Conservation (phyloP, 192 early-diverging fungal genomes). For the Phycomyces blakesleeanus region DNA sequence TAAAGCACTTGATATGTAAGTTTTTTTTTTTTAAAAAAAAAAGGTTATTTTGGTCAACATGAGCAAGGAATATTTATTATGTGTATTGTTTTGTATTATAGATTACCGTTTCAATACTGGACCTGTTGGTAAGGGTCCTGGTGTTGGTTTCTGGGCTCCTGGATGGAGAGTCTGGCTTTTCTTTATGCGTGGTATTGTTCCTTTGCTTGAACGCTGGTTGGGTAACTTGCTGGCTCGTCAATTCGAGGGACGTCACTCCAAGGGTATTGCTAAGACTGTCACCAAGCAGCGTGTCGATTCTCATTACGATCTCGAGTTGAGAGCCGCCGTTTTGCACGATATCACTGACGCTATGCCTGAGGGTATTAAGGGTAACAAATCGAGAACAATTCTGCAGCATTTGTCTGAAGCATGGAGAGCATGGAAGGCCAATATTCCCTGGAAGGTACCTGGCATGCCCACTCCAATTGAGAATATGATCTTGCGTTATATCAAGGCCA, state of each 20-base stretch:
- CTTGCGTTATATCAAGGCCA: slow-evolving; percentile 96
- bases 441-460: slow-evolving; percentile 99
- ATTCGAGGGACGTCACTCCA: slow-evolving; percentile 96
- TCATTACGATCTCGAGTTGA: slow-evolving; percentile 95
- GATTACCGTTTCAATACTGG: slow-evolving; percentile 86
- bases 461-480: slow-evolving; percentile 98
- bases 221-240: slow-evolving; percentile 98
- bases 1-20: slow-evolving; percentile 37
- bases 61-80: not conserved
- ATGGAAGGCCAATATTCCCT: slow-evolving; percentile 99
- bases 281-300: slow-evolving; percentile 99
- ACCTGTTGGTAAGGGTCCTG: slow-evolving; percentile 96
- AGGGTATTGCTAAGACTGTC: slow-evolving; percentile 96
- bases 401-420: slow-evolving; percentile 89
- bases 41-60: not conserved
- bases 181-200: slow-evolving; percentile 97
- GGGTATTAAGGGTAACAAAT: slow-evolving; percentile 96
- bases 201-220: slow-evolving; percentile 96
- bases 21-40: too few relatives aligned
- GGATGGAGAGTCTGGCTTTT: slow-evolving; percentile 99
- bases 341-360: slow-evolving; percentile 99
- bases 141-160: slow-evolving; percentile 98
- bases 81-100: not conserved
- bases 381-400: slow-evolving; percentile 93
- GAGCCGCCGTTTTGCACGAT: slow-evolving; percentile 98